Evolutionary conservation across 768 basidiomycete genomes (phyloP), one percentile per base, ranked within the genome.

Genomic region (Strobilomyces confusus): DNA sequence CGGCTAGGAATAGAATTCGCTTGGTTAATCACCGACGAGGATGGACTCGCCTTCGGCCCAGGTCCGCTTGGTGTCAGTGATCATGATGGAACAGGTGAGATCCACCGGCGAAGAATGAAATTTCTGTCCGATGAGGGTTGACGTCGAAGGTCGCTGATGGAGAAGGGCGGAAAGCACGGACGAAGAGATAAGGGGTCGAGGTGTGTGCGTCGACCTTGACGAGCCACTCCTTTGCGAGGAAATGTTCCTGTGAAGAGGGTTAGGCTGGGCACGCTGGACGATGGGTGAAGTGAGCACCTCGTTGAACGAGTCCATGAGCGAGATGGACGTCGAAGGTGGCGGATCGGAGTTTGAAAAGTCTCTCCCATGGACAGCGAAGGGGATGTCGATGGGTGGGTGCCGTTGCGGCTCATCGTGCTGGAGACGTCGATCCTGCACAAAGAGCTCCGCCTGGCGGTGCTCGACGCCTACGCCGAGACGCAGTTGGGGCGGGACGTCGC

Each of bases 401-500:
- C 56, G 0, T 42, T 77, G 44, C 77, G 78, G 8, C 75, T 81
- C 19, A 57, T 71, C 46, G 70, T 77, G 20, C 62, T 66, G 20
- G 51, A 55, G 13, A 69, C 69, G 48, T 58, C 63, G 51, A 79
- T 87, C 51, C 75, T 91, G 32, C 71, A 85, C 47, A 77, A 72
- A 25, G 50, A 59, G 15, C 68, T 76, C 45, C 72, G 69, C n/a
- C 77, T 87, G 33, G 83, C 81, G 14, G 76, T 88, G 44, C 69
- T 92, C 38, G 80, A 88, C 46, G 74, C 78, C 5, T 81, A 82
- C 61, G 69, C 76, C 11, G 84, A 89, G 65, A 73, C 84, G 5
- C 84, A 91, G 60, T 74, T 93, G 53, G 91, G 91, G 15, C 77
- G 91, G 33, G 91, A 93, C 65, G 67, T 76, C 38, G 73, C 81